These are phyloP conservation scores for Plectosphaerella plurivora DNA, from an alignment of 2,329 filamentous ascomycete species.

Conservation along the genomic window DNA sequence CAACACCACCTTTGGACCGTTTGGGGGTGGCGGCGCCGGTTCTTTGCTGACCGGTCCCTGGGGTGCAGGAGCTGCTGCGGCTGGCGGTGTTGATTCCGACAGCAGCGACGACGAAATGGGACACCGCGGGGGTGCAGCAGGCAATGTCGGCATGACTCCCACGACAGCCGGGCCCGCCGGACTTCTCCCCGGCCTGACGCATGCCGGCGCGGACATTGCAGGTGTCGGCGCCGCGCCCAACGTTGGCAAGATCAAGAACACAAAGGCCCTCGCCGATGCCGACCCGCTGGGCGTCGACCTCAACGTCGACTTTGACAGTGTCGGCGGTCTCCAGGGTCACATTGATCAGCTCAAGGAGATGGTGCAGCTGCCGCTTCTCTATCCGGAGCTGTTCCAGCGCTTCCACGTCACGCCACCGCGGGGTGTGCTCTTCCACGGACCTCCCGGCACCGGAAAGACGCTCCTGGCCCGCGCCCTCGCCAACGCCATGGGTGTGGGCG, in stretches of 20 bases:
- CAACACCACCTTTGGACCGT: slow-evolving; percentile 88
- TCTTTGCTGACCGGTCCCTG: slow-evolving; percentile 71
- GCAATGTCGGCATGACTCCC: slow-evolving; percentile 59
- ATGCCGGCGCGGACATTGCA: slow-evolving; percentile 18
- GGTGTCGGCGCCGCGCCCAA: slow-evolving; percentile 60
- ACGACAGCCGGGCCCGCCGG: slow-evolving; percentile 43
- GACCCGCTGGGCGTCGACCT: slow-evolving; percentile 92
- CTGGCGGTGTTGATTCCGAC: slow-evolving; percentile 83
- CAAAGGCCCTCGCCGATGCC: slow-evolving; percentile 85
- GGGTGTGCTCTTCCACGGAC: slow-evolving; percentile 93
- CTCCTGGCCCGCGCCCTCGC: slow-evolving; percentile 90
- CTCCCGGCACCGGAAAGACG: slow-evolving; percentile 96
- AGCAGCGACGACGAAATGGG: slow-evolving; percentile 91
- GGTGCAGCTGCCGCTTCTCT: slow-evolving; percentile 90
- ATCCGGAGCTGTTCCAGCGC: slow-evolving; percentile 86
- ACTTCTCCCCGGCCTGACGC: slow-evolving; percentile 34
- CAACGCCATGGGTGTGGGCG: slow-evolving; percentile 78
- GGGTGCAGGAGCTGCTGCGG: slow-evolving; percentile 67
- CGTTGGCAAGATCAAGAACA: slow-evolving; percentile 89
- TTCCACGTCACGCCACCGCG: slow-evolving; percentile 93
- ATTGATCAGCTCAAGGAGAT: slow-evolving; percentile 98
- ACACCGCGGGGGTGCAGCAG: slow-evolving; percentile 49
- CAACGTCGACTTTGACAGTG: slow-evolving; percentile 88
- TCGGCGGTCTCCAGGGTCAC: slow-evolving; percentile 87
- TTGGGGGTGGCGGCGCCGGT: slow-evolving; percentile 75